Percentiles rank a stretch among this genome's conserved stretches.
Evolutionary conservation across 345 rosid genomes (phyloP).

Genomic region (Dipteronia sinensis): DNA sequence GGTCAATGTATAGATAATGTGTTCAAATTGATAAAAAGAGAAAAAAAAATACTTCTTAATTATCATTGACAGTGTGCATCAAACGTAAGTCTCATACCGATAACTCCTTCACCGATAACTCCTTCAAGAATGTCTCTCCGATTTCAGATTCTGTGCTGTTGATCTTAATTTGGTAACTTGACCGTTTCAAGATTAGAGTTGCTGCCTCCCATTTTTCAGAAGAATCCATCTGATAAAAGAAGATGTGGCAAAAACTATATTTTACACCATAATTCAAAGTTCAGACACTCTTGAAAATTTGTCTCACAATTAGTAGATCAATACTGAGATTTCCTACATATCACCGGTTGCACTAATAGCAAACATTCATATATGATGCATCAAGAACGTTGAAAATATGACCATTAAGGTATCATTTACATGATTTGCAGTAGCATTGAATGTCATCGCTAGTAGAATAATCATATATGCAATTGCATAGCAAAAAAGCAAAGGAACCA

Average conservation of each 20-base stretch:
- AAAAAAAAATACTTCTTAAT: not conserved
- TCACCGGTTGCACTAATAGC: not conserved
- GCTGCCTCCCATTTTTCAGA: conserved; percentile 77
- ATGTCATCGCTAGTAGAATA: not conserved
- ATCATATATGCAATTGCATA: not conserved
- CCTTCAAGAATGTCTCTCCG: conserved; percentile 67
- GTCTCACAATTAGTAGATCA: not conserved
- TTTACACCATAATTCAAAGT: conserved; percentile 6
- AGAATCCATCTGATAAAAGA: conserved; percentile 55
- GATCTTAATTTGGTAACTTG: conserved; percentile 69
- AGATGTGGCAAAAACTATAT: not conserved
- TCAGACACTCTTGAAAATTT: not conserved
- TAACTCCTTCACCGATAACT: conserved; percentile 56
- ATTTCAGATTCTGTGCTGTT: conserved; percentile 43
- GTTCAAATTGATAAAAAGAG: not conserved
- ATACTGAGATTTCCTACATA: not conserved
- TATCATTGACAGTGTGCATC: not conserved
- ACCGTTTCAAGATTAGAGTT: conserved; percentile 48
- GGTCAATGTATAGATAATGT: not conserved
- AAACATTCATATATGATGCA: not conserved
- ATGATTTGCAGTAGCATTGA: not conserved
- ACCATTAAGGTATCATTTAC: not conserved
- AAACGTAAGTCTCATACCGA: conserved; percentile 42
- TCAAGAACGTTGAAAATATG: not conserved
- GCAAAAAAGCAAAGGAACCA: not conserved